These are phyloP conservation scores for Fomitopsis pulvina DNA, from an alignment of 768 basidiomycete genomes.

Conservation along the genomic window DNA sequence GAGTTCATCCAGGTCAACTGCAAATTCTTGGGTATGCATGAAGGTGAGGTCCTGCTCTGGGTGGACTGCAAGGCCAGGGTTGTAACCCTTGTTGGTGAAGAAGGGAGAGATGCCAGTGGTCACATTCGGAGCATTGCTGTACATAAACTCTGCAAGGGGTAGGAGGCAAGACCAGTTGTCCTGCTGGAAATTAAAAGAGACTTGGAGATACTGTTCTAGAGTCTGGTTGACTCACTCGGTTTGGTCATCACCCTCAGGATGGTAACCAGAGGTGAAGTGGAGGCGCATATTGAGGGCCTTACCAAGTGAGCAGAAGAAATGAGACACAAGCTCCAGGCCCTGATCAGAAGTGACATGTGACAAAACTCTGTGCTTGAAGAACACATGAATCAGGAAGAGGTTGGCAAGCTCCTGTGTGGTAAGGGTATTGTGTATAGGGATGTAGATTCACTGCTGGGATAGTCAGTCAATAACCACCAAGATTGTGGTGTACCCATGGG, in stretches of 20 bases:
- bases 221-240: slow-evolving; percentile 33
- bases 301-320: slow-evolving; percentile 7
- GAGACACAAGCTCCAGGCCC: slow-evolving; percentile 10
- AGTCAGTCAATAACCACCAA: slow-evolving; percentile 16
- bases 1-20: slow-evolving; percentile 16
- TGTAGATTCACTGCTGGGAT: slow-evolving; percentile 2
- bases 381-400: slow-evolving; percentile 6
- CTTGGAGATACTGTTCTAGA: slow-evolving; percentile 31
- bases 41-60: slow-evolving; percentile 12
- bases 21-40: slow-evolving; percentile 14
- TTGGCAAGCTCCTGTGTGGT: slow-evolving; percentile 3
- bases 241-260: slow-evolving; percentile 36
- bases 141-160: slow-evolving; percentile 34
- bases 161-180: slow-evolving; percentile 37
- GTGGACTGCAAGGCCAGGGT: slow-evolving; percentile 12
- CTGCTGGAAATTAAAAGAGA: slow-evolving; percentile 32
- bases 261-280: slow-evolving; percentile 32
- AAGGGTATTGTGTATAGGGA: slow-evolving; percentile 3
- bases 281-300: slow-evolving; percentile 9
- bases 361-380: slow-evolving; percentile 12
- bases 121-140: slow-evolving; percentile 30
- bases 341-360: slow-evolving; percentile 12
- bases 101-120: slow-evolving; percentile 19
- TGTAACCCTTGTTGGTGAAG: slow-evolving; percentile 11
- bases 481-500: slow-evolving; percentile 11